phyloP scores from a whole-genome alignment of 768 basidiomycete species.

The Calocera cornea region DNA sequence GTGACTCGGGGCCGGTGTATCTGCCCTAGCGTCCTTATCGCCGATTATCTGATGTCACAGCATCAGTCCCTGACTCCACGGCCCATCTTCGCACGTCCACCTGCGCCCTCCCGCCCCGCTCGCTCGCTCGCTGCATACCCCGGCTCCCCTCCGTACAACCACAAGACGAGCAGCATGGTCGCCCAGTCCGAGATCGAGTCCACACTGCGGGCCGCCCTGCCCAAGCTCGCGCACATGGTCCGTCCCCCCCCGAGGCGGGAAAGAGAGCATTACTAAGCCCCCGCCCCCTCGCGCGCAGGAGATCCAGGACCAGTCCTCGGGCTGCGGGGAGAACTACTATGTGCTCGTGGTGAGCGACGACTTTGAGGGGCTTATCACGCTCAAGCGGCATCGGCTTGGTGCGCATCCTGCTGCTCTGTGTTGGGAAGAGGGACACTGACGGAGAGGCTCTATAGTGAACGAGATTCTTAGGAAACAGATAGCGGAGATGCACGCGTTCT shows the following conservation, averaged over 20 bases:
- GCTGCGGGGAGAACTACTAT: constrained; percentile 67
- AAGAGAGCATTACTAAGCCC: not conserved
- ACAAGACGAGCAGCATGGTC: not conserved
- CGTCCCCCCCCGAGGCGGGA: not conserved
- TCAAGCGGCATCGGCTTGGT: constrained; percentile 64
- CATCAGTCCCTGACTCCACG: not conserved
- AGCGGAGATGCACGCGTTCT: constrained; percentile 74
- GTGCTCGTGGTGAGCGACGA: constrained; percentile 66
- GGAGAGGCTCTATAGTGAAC: constrained; percentile 41
- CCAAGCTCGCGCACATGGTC: constrained; percentile 40
- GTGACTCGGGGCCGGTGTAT: too few species aligned
- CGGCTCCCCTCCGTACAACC: not conserved
- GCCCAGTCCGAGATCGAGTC: not conserved
- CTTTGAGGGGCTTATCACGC: constrained; percentile 68
- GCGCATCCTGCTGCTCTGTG: constrained; percentile 16
- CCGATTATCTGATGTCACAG: not conserved
- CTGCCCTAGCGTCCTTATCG: not conserved
- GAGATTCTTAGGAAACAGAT: constrained; percentile 61
- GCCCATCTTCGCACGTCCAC: not conserved
- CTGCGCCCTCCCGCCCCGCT: not conserved
- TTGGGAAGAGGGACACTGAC: not conserved
- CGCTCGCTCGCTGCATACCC: not conserved
- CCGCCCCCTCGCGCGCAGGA: too few species aligned
- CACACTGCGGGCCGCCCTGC: constrained; percentile 43
- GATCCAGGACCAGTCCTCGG: constrained; percentile 63